These are phyloP conservation scores for Agrostemma githago DNA, from an alignment of 148 eudicot genomes.

Conservation along the genomic window DNA sequence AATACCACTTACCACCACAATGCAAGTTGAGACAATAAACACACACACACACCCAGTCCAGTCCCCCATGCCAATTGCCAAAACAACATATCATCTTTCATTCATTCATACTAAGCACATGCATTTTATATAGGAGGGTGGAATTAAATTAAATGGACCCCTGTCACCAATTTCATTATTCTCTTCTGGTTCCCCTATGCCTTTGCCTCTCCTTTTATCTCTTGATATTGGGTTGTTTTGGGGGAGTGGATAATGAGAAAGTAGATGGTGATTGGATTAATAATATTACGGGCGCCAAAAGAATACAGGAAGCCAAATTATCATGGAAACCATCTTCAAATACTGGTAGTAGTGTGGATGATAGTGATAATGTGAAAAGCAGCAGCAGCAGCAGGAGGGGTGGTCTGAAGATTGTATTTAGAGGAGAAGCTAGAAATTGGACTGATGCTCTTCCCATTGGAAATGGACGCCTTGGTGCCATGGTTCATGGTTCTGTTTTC, in stretches of 20 bases:
- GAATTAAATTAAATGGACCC: conserved; percentile 12
- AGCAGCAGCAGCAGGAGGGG: conserved; percentile 18
- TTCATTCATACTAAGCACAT: too few relatives aligned
- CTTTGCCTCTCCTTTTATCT: conserved; percentile 13
- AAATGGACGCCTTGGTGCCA: conserved; percentile 78
- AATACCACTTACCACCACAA: too few relatives aligned
- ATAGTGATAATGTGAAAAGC: conserved; percentile 11
- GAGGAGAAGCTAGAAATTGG: conserved; percentile 69
- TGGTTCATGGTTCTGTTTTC: conserved; percentile 66
- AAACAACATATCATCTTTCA: too few relatives aligned
- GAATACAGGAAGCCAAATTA: conserved; percentile 25
- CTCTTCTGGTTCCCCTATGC: conserved; percentile 5
- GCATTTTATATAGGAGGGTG: too few relatives aligned
- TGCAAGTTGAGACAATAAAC: too few relatives aligned
- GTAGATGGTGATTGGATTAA: conserved; percentile 13
- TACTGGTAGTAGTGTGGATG: not conserved
- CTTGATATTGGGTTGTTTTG: conserved; percentile 17
- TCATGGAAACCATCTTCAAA: conserved; percentile 41
- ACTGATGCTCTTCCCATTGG: conserved; percentile 90
- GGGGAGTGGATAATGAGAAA: conserved; percentile 16
- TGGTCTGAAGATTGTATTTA: conserved; percentile 48
- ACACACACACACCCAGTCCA: too few relatives aligned
- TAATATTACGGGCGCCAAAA: not conserved
- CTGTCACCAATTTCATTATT: conserved; percentile 13
- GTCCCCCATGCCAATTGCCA: too few relatives aligned